Evolutionary conservation across 1,284 basidiomycete species (phyloP), one percentile per base, ranked within the genome.

Genomic region (Malassezia brasiliensis): DNA sequence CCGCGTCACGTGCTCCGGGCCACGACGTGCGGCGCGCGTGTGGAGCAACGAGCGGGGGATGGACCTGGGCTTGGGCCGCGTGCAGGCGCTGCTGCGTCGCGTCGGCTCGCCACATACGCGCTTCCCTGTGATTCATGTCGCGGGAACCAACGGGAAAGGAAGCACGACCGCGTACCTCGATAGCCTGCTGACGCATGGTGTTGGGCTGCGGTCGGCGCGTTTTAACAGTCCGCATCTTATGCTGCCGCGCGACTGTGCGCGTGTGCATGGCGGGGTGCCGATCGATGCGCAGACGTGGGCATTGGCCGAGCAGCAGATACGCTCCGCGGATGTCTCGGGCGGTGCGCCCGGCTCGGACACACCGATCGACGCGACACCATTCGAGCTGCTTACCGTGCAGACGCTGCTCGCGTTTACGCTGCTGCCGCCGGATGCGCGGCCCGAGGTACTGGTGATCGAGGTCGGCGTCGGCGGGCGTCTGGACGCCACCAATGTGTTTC

Each of bases 131-230:
- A 81, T 90, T 36, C 94, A 98, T 71, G 81, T 98, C 49, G 85
- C 90, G 4, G 93, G 94, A 0, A 99, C 94, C 0, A 98, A 99
- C 76, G 93, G 93, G 30, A 99, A 99, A 76, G 94, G 94, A 28
- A 90, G 86, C 57, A 88, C 91, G 10, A 85, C 88, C 8, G 85
- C 86, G 1, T 79, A 91, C 49, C 77, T 96, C 12, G 83, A 88
- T 4, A 86, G 86, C 17, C 84, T 90, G 61, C 77, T 96, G 14
- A 80, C 84, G 0, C 56, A 63, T 37, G 61, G 63, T 1, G 57
- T 68, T 36, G 78, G 79, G 0, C 66, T 86, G 47, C 78, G 79
- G 14, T 82, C 88, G 2, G 93, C 87, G 3, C 81, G 87, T 31
- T 98, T 90, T 80, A 96, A 93, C 76, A 88, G 84, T 62, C 94